These are phyloP conservation scores for Rosa rugosa DNA, from an alignment of 306 rosid species.

Conservation along the genomic window DNA sequence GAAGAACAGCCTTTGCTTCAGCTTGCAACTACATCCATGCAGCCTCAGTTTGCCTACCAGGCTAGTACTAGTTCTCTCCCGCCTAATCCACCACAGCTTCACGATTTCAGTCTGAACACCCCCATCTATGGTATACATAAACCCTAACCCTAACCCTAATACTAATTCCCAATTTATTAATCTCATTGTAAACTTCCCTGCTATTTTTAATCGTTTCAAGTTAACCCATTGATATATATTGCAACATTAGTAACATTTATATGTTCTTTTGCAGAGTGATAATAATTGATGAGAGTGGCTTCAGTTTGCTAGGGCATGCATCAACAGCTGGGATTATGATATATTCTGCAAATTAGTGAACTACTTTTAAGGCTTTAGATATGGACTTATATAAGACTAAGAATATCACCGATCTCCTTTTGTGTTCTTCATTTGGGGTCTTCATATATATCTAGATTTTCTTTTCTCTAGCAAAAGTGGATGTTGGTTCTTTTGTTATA, in stretches of 20 bases:
- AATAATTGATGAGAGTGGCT: neutral
- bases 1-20: constrained; percentile 44
- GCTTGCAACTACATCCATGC: constrained; percentile 25
- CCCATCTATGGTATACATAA: constrained; percentile 23
- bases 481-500: neutral
- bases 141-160: neutral
- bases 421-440: neutral
- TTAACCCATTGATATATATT: neutral
- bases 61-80: constrained; percentile 20
- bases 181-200: neutral
- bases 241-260: neutral
- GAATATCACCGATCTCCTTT: neutral
- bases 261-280: constrained; percentile 7
- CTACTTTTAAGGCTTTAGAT: neutral
- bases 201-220: too few species aligned
- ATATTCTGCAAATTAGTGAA: neutral
- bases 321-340: neutral
- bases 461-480: neutral
- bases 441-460: neutral
- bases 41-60: constrained; percentile 21
- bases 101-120: constrained; percentile 38
- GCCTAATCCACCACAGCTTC: constrained; percentile 44
- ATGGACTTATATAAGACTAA: neutral
- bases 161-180: neutral
- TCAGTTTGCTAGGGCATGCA: neutral